Conservation (phyloP, 257 asterid genomes). For the Capsicum pubescens region DNA sequence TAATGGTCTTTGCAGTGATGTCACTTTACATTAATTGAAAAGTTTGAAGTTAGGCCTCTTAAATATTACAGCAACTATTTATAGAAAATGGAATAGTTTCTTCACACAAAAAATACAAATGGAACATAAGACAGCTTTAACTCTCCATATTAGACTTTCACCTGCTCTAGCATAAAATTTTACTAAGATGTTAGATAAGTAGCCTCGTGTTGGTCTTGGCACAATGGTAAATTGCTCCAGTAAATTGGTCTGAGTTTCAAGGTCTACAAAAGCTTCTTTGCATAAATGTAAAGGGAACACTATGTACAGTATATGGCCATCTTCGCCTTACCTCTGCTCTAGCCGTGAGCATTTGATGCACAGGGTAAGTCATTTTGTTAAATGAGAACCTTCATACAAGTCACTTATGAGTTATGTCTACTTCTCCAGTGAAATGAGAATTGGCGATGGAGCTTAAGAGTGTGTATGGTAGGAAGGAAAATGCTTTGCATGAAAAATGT, state of each 20-base stretch:
- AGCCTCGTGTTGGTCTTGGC: neutral
- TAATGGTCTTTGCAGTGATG: neutral
- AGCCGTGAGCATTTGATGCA: neutral
- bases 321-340: neutral
- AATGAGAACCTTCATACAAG: neutral
- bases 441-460: neutral
- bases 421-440: neutral
- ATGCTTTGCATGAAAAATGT: too few species aligned
- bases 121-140: neutral
- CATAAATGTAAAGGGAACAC: neutral
- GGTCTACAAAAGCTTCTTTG: neutral
- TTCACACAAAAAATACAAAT: neutral
- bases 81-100: slow-evolving; percentile 5
- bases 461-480: too few species aligned
- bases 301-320: neutral
- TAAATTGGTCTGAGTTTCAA: neutral
- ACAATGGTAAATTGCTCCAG: neutral
- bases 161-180: neutral
- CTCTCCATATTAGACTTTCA: neutral
- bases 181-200: neutral
- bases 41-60: neutral
- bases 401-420: neutral
- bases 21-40: neutral
- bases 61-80: neutral
- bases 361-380: neutral